Evolutionary conservation across 306 rosid genomes (phyloP).

Genomic region (Dryas drummondii): DNA sequence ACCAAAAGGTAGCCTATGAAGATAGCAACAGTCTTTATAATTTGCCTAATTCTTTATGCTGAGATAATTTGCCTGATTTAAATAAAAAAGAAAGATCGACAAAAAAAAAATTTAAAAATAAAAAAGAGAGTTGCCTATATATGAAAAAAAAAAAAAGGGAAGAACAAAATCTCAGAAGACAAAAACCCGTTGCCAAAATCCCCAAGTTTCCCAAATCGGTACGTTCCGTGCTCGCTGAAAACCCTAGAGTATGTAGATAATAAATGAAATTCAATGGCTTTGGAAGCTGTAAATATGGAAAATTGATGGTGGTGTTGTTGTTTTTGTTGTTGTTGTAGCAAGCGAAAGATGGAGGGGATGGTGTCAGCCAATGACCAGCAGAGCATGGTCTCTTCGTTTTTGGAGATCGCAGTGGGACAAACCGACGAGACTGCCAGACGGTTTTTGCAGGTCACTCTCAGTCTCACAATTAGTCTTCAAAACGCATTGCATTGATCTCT

Average conservation of each 20-base stretch:
- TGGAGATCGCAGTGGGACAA: constrained; percentile 60
- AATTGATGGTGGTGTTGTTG: background rate
- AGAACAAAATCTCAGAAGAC: background rate
- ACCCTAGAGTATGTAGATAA: background rate
- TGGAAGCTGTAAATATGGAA: background rate
- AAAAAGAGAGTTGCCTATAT: background rate
- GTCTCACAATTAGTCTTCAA: background rate
- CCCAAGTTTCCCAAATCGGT: constrained; percentile 10
- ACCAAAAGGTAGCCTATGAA: too few species aligned
- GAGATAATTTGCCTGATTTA: background rate
- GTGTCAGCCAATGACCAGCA: constrained; percentile 43
- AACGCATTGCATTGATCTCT: constrained; percentile 14
- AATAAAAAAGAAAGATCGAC: background rate
- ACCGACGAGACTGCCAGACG: constrained; percentile 48
- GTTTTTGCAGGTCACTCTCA: constrained; percentile 43
- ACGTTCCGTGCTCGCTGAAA: background rate
- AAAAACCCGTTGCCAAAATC: constrained; percentile 10
- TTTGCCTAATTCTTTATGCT: too few species aligned
- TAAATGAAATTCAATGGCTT: background rate
- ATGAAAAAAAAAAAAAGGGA: background rate
- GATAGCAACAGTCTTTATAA: too few species aligned
- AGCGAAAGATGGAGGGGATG: constrained; percentile 35
- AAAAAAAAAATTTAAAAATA: too few species aligned
- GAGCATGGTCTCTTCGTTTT: constrained; percentile 43
- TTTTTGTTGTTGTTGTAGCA: background rate